Conservation (phyloP, 805 yeast species). For the Barnettozyma vustinii region DNA sequence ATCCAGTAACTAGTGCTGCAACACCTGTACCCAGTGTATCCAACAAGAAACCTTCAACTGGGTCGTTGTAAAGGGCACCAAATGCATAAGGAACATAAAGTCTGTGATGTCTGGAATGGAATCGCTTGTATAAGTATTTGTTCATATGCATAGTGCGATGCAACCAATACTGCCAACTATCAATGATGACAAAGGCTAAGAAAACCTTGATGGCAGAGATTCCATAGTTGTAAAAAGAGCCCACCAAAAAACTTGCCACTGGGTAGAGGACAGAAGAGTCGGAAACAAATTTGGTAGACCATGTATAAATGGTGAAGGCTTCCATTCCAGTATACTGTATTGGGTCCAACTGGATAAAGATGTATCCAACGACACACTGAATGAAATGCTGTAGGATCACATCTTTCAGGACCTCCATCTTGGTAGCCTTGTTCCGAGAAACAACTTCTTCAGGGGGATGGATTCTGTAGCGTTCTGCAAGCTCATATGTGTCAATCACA, state of each 20-base stretch:
- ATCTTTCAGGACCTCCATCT: slow-evolving; percentile 67
- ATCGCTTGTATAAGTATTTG: slow-evolving; percentile 65
- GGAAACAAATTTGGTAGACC: slow-evolving; percentile 22
- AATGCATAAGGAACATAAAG: slow-evolving; percentile 94
- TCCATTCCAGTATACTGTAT: slow-evolving; percentile 49
- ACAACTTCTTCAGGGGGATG: slow-evolving; percentile 88
- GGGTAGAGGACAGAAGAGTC: slow-evolving; percentile 33
- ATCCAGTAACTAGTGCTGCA: slow-evolving; percentile 55
- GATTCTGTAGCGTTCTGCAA: slow-evolving; percentile 80
- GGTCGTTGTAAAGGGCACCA: slow-evolving; percentile 94
- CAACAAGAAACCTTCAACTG: slow-evolving; percentile 86
- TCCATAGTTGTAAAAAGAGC: slow-evolving; percentile 57
- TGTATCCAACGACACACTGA: slow-evolving; percentile 68
- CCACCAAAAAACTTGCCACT: slow-evolving; percentile 18
- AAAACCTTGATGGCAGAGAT: slow-evolving; percentile 51
- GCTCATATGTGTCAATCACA: slow-evolving; percentile 62
- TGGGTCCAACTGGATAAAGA: slow-evolving; percentile 52
- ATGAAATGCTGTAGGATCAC: slow-evolving; percentile 81
- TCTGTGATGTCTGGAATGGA: slow-evolving; percentile 93
- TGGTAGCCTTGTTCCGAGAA: slow-evolving; percentile 68
- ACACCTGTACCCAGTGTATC: slow-evolving; percentile 92
- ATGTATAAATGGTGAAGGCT: slow-evolving; percentile 39
- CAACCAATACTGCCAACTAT: slow-evolving; percentile 91
- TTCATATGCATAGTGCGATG: slow-evolving; percentile 87
- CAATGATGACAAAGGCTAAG: slow-evolving; percentile 69